Evolutionary conservation across 768 basidiomycete species (phyloP), one percentile per base, ranked within the genome.

Genomic region (Lactarius tabidus): DNA sequence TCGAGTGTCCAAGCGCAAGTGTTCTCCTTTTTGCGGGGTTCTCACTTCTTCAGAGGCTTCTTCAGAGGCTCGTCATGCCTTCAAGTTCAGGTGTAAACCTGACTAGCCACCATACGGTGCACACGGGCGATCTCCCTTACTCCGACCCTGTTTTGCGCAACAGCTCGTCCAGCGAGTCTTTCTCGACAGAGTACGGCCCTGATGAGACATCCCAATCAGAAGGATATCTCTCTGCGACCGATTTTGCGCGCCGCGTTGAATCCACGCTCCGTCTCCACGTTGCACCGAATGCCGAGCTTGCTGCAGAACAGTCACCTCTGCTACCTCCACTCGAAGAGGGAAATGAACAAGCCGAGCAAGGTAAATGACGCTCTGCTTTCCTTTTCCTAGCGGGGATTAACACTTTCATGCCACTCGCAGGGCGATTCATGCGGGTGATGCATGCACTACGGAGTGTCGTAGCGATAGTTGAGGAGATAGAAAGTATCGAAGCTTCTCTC

Each of bases 391-490:
- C 26, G 48, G 48, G 45, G 14, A 51, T 51, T 26, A 26, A 51
- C 28, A 26, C 45, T 48, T 23, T 23, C 29, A 51, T 33, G 18
- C 29, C 1, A 23, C 33, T 48, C 31, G 64, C 36, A 60, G 41
- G 39, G 9, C 54, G 64, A 38, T 57, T 59, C 43, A 54, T 41
- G 7, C 54, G 56, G 20, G 59, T 57, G 41, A 56, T 60, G 64
- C 59, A 48, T 10, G 56, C 35, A 31, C 59, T 65, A 2, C 55
- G 54, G n/a, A 59, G 38, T 45, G 54, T 57, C 60, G 54, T 65
- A 60, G 65, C 60, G 56, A 36, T 57, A 38, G 59, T 60, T 15
- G 59, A 65, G 35, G 59, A 61, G 45, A 35, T 29, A 41, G 48
- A 14, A 26, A 60, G 48, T 43, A 23, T 61, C 41, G 53, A 57